A percentile compares a stretch with the other conserved stretches of the same genome.
These are phyloP conservation scores for Limnomonas spitsbergensis DNA, from an alignment of 139 green algal species.

Conservation along the genomic window DNA sequence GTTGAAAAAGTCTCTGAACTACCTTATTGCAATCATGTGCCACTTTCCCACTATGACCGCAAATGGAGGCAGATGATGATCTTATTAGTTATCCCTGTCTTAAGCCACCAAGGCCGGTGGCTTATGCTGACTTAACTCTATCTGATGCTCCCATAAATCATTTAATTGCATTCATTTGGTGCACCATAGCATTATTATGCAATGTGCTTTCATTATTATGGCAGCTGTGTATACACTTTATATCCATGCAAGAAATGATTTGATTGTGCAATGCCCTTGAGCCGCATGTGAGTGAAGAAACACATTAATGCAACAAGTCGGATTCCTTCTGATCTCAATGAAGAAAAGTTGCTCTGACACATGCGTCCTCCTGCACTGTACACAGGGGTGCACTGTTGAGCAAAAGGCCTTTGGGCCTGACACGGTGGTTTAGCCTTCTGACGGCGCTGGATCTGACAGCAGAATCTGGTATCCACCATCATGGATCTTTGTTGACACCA, in stretches of 20 bases:
- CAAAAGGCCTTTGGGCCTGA: too few relatives aligned
- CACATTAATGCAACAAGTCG: constrained; percentile 15
- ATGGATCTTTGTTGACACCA: too few relatives aligned
- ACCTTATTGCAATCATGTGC: neutral
- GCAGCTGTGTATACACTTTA: neutral
- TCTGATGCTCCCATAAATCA: constrained; percentile 4
- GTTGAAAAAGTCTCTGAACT: neutral
- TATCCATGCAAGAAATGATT: neutral
- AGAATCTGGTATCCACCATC: too few relatives aligned
- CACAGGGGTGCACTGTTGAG: too few relatives aligned
- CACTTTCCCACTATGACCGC: neutral
- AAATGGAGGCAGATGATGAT: constrained; percentile 4
- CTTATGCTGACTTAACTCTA: constrained; percentile 1
- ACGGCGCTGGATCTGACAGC: too few relatives aligned
- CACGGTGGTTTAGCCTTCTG: too few relatives aligned
- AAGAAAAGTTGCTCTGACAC: constrained; percentile 20
- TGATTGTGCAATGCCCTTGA: too few relatives aligned
- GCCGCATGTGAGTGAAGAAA: constrained; percentile 12
- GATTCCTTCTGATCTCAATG: constrained; percentile 17
- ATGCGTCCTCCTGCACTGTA: constrained; percentile 28
- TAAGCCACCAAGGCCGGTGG: constrained; percentile 5
- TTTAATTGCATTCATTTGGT: too few relatives aligned
- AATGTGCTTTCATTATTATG: neutral
- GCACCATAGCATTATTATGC: too few relatives aligned
- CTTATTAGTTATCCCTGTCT: constrained; percentile 16